Evolutionary conservation across 306 rosid genomes (phyloP).

Genomic region (Bauhinia variegata): DNA sequence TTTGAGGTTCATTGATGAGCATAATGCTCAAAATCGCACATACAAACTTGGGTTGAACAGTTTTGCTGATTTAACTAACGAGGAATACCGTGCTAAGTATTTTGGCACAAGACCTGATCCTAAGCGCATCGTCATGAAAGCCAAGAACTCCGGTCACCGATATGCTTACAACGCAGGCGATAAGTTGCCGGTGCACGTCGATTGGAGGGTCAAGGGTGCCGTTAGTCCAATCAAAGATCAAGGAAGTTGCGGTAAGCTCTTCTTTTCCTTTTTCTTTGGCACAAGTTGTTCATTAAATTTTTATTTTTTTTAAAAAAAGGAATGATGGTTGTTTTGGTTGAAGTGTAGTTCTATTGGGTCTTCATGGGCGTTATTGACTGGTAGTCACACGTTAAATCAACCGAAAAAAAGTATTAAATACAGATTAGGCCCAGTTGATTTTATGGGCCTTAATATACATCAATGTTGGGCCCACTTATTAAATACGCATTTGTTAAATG

Average conservation of each 20-base stretch:
- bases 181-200: conserved; percentile 62
- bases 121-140: conserved; percentile 59
- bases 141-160: conserved; percentile 57
- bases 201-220: conserved; percentile 83
- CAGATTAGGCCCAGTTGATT: neutral
- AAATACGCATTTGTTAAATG: neutral
- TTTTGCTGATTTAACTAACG: conserved; percentile 79
- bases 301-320: too few relatives aligned
- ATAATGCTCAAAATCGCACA: conserved; percentile 58
- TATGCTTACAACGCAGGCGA: conserved; percentile 51
- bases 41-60: conserved; percentile 75
- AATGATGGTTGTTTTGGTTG: neutral
- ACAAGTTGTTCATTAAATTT: too few relatives aligned
- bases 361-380: neutral
- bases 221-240: conserved; percentile 78
- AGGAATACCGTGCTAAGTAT: conserved; percentile 67
- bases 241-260: conserved; percentile 73
- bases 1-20: conserved; percentile 66
- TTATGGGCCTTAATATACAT: neutral
- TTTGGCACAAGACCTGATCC: conserved; percentile 59
- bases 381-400: neutral
- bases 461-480: too few relatives aligned
- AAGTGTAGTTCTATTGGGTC: neutral
- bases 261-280: too few relatives aligned
- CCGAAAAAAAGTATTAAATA: neutral